Conservation (phyloP, 257 asterid genomes). For the Galeopsis tetrahit region DNA sequence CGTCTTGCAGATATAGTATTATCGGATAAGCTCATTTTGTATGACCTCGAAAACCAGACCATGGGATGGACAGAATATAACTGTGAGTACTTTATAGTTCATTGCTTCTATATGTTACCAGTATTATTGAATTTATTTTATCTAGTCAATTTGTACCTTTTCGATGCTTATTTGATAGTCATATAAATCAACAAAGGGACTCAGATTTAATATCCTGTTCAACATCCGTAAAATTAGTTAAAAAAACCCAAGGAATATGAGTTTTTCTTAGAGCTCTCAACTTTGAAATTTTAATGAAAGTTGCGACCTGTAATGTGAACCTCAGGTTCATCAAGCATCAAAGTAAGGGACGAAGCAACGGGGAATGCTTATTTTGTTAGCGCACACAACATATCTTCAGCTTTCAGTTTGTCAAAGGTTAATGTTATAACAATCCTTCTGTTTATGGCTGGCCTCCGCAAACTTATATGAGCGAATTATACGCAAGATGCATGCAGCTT, state of each 20-base stretch:
- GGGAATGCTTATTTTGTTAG: constrained; percentile 56
- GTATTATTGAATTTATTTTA: constrained; percentile 8
- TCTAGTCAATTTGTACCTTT: not conserved
- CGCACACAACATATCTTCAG: constrained; percentile 63
- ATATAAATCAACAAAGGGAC: not conserved
- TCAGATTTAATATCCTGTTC: not conserved
- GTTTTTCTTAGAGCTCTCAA: not conserved
- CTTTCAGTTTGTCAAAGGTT: constrained; percentile 38
- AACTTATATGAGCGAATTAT: constrained; percentile 40
- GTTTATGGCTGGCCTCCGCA: constrained; percentile 41
- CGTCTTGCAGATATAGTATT: constrained; percentile 56
- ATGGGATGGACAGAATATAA: constrained; percentile 80
- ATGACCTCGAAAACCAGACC: constrained; percentile 77
- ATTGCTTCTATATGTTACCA: constrained; percentile 10
- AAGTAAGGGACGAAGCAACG: constrained; percentile 64
- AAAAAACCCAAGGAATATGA: not conserved
- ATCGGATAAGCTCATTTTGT: constrained; percentile 70
- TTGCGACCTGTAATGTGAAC: constrained; percentile 21
- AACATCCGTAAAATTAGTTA: not conserved
- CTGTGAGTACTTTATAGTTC: constrained; percentile 56
- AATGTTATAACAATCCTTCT: constrained; percentile 45
- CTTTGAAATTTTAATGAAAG: not conserved
- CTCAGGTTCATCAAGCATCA: constrained; percentile 72
- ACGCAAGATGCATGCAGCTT: constrained; percentile 27
- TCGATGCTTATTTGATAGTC: not conserved